Evolutionary conservation across 805 yeast species (phyloP).

Genomic region (Pichia deserticola): DNA sequence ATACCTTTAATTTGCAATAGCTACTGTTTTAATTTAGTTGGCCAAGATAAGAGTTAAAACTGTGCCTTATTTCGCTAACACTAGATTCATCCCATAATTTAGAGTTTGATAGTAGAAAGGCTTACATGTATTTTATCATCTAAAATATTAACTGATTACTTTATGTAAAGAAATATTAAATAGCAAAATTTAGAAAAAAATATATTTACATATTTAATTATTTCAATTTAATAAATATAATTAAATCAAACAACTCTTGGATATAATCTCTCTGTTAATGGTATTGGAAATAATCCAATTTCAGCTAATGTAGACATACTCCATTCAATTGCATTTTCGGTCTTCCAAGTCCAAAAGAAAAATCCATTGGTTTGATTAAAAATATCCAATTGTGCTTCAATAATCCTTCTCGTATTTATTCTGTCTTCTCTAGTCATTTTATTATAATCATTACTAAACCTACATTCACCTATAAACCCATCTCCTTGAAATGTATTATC

Average conservation of each 20-base stretch:
- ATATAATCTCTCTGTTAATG: slow-evolving; percentile 55
- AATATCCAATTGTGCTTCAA: slow-evolving; percentile 55
- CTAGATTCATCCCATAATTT: slow-evolving; percentile 28
- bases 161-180: no score
- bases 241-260: slow-evolving; percentile 45
- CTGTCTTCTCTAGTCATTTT: slow-evolving; percentile 39
- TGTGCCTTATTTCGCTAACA: slow-evolving; percentile 33
- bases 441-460: slow-evolving; percentile 28
- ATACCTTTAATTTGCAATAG: background rate
- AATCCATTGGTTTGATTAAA: slow-evolving; percentile 46
- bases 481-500: slow-evolving; percentile 46
- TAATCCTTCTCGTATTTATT: slow-evolving; percentile 40
- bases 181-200: no score
- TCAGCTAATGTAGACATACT: slow-evolving; percentile 46
- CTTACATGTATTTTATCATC: slow-evolving; percentile 18
- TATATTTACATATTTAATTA: no score
- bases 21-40: slow-evolving; percentile 5
- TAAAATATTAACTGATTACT: no score
- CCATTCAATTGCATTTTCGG: slow-evolving; percentile 63
- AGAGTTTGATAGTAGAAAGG: slow-evolving; percentile 35
- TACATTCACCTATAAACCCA: slow-evolving; percentile 47
- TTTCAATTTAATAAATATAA: no score
- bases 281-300: slow-evolving; percentile 52
- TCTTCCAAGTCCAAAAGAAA: slow-evolving; percentile 68
- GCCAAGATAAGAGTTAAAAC: slow-evolving; percentile 14